Evolutionary conservation across 2,329 filamentous ascomycete species (phyloP), one percentile per base, ranked within the genome.

Genomic region (Diplodia scrobiculata): DNA sequence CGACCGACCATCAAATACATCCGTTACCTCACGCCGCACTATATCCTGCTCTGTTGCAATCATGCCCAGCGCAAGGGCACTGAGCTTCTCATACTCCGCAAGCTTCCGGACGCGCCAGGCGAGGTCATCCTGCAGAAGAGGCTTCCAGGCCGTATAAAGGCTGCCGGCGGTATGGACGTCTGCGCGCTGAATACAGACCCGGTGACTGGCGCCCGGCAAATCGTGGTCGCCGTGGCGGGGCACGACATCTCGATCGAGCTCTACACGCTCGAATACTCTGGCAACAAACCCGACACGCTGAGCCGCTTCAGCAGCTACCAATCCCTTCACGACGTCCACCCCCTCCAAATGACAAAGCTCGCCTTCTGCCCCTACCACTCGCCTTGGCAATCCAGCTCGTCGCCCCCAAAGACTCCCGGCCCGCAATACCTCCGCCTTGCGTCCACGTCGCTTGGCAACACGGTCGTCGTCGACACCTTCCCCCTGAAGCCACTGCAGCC

Each of bases 391-490:
- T 34, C 68, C 69, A 10, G 68, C 70, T 60, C 69, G 66, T 17
- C 47, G 60, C 21, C 51, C 29, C 53, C 73, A 1, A 72, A 72
- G 34, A 73, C 73, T 21, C 71, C 72, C 11, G 74, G 73, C 45
- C 82, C 85, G 17, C 84, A 88, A 71, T 86, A 86, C 72, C 80
- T 96, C 70, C 91, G 91, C 71, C 85, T 97, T 3, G 92, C 91
- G 34, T 93, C 90, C 54, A 89, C 91, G 48, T 92, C 90, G 58
- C 87, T 96, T 71, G 89, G 87, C 68, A 93, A 92, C 75, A 91
- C 88, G 0, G 86, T 92, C 48, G 87, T 90, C 34, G 88, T 96
- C 29, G 91, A 96, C 77, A 89, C 87, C 47, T 87, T 97, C 68
- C 88, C 91, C 0, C 84, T 97, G 5, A 75, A 79, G 5, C 80